Evolutionary conservation across 2,329 filamentous ascomycete species (phyloP).

Genomic region (Zasmidium citrigriseum): DNA sequence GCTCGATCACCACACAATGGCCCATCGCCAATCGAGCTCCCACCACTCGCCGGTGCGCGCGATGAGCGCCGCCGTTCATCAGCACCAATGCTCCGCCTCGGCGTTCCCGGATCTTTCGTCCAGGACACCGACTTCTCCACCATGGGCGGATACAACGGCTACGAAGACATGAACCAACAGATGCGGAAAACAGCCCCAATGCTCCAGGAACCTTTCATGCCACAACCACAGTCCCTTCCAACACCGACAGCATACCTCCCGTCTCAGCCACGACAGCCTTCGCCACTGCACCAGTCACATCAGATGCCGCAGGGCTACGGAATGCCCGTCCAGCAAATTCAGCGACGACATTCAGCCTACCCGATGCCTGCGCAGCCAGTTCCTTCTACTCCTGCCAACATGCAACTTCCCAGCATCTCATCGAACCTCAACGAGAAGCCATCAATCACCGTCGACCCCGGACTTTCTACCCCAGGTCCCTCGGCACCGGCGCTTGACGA

Average conservation of each 20-base stretch:
- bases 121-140: slow-evolving; percentile 33
- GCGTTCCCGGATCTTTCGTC: slow-evolving; percentile 35
- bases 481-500: slow-evolving; percentile 31
- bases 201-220: slow-evolving; percentile 38
- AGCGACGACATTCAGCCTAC: slow-evolving; percentile 21
- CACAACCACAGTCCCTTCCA: slow-evolving; percentile 28
- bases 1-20: slow-evolving; percentile 47
- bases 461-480: slow-evolving; percentile 30
- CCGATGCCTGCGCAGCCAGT: slow-evolving; percentile 17
- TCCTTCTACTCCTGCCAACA: slow-evolving; percentile 21
- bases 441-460: slow-evolving; percentile 27
- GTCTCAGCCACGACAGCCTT: slow-evolving; percentile 27
- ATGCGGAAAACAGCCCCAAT: slow-evolving; percentile 32
- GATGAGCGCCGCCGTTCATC: slow-evolving; percentile 33
- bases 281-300: slow-evolving; percentile 21
- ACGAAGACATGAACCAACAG: slow-evolving; percentile 20
- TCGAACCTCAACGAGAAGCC: slow-evolving; percentile 16
- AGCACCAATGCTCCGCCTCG: slow-evolving; percentile 38
- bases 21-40: slow-evolving; percentile 48
- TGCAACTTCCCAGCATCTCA: slow-evolving; percentile 33
- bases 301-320: slow-evolving; percentile 28
- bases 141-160: slow-evolving; percentile 29
- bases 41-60: slow-evolving; percentile 34
- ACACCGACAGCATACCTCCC: slow-evolving; percentile 26
- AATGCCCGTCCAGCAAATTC: slow-evolving; percentile 28